Conservation (phyloP, 2,329 filamentous ascomycete genomes). For the Tolypocladium amazonense region DNA sequence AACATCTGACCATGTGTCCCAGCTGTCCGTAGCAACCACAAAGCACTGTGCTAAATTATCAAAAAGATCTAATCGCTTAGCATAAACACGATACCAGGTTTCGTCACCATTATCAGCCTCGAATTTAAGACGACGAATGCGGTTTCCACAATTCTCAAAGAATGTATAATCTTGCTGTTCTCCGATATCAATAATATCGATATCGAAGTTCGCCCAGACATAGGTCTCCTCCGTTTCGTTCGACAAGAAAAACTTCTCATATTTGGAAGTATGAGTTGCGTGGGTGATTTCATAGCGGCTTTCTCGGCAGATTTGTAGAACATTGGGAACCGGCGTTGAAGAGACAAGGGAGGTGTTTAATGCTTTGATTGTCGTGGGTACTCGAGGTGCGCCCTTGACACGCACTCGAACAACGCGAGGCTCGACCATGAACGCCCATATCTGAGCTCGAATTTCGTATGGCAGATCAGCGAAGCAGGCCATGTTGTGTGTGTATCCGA, state of each 20-base stretch:
- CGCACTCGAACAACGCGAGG: background rate
- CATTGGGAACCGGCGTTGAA: background rate
- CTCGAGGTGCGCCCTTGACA: background rate
- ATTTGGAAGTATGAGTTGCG: background rate
- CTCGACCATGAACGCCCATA: background rate
- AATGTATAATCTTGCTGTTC: background rate
- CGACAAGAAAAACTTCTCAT: background rate
- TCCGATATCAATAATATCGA: background rate
- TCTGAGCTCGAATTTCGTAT: background rate
- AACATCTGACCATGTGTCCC: background rate
- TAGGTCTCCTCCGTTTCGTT: background rate
- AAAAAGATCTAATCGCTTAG: background rate
- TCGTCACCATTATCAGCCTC: background rate
- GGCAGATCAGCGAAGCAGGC: background rate
- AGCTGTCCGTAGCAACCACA: background rate
- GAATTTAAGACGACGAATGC: background rate
- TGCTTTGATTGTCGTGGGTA: background rate
- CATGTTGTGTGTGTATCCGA: background rate
- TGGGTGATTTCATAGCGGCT: background rate
- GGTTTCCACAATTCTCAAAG: background rate
- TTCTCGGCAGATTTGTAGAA: background rate
- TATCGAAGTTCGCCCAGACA: background rate
- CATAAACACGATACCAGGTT: background rate
- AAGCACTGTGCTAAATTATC: background rate
- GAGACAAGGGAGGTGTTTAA: background rate